phyloP scores from a whole-genome alignment of 306 rosid genomes.

The Acmispon strigosus region DNA sequence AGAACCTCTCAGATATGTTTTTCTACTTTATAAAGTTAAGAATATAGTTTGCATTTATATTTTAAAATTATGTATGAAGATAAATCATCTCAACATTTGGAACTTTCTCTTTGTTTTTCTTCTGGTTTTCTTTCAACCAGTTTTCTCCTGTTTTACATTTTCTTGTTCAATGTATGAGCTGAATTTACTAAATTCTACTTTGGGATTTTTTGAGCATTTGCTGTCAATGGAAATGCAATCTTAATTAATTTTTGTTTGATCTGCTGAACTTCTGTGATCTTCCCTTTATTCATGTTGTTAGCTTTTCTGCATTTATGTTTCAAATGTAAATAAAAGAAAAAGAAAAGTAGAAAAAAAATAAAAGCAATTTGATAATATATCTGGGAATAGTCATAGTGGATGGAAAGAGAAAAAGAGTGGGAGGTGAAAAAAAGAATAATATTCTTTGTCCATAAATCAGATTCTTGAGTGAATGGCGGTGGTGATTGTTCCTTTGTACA shows the following conservation, averaged over 20 bases:
- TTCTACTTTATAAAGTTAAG: background rate
- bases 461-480: slow-evolving; percentile 30
- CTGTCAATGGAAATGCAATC: slow-evolving; percentile 5
- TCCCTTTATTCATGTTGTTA: background rate
- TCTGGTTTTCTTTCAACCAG: background rate
- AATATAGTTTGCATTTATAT: background rate
- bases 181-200: no score
- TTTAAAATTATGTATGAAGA: background rate
- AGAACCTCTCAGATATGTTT: slow-evolving; percentile 6
- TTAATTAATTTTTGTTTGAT: slow-evolving; percentile 18
- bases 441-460: slow-evolving; percentile 25
- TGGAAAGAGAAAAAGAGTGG: slow-evolving; percentile 23
- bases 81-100: background rate
- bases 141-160: background rate
- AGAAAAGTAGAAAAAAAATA: background rate
- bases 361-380: background rate
- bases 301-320: slow-evolving; percentile 21
- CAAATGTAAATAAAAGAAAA: background rate
- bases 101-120: background rate
- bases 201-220: background rate
- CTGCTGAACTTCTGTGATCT: slow-evolving; percentile 6
- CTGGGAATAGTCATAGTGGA: slow-evolving; percentile 16
- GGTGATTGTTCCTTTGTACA: slow-evolving; percentile 25
- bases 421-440: slow-evolving; percentile 5
- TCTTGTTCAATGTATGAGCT: slow-evolving; percentile 13